Evolutionary conservation across 2,329 filamentous ascomycete species (phyloP).

Genomic region (Clonostachys rhizophaga): DNA sequence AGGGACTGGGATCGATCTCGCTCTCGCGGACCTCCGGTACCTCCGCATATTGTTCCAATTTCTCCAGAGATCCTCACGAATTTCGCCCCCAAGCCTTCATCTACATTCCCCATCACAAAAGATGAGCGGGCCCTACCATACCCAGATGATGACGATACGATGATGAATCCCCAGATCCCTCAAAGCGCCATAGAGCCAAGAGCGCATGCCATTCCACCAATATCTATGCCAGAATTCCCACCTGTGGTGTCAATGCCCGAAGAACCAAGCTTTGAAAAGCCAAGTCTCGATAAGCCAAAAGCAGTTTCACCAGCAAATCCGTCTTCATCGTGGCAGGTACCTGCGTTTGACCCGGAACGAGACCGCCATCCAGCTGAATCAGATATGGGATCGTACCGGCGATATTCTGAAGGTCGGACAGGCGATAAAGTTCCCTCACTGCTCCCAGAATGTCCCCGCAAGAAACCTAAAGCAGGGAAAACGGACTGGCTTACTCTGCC

Average conservation of each 20-base stretch:
- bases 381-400: slow-evolving; percentile 38
- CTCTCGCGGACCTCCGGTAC: slow-evolving; percentile 24
- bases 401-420: slow-evolving; percentile 42
- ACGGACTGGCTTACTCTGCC: slow-evolving; percentile 80
- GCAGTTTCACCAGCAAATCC: neutral
- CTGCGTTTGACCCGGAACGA: slow-evolving; percentile 34
- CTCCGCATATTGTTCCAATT: slow-evolving; percentile 1
- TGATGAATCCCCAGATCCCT: slow-evolving; percentile 7
- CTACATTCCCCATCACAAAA: slow-evolving; percentile 20
- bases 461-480: slow-evolving; percentile 54
- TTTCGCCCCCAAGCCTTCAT: slow-evolving; percentile 13
- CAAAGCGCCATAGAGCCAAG: slow-evolving; percentile 1
- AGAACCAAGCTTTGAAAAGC: neutral
- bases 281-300: neutral
- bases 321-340: slow-evolving; percentile 35
- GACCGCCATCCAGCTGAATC: slow-evolving; percentile 22
- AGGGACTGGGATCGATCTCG: slow-evolving; percentile 18
- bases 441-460: slow-evolving; percentile 63
- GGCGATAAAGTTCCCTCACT: slow-evolving; percentile 35
- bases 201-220: slow-evolving; percentile 1
- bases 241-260: neutral
- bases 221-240: slow-evolving; percentile 15
- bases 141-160: slow-evolving; percentile 33
- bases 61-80: neutral
- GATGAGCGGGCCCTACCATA: slow-evolving; percentile 15